Evolutionary conservation across 2,329 filamentous ascomycete species (phyloP).

Genomic region (Dactylellina leptospora): DNA sequence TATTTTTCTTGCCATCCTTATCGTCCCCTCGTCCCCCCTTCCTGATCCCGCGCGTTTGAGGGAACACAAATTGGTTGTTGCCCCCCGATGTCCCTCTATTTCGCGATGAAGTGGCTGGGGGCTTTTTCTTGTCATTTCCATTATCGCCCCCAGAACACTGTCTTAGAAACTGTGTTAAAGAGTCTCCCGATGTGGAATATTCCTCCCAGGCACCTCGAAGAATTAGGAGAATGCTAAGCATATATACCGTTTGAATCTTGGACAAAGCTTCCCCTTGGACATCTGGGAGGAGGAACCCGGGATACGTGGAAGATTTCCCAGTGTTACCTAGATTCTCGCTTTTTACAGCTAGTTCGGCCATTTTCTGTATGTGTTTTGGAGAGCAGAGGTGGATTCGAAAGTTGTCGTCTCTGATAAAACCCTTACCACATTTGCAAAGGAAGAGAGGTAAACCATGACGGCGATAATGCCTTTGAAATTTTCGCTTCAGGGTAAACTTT

Average conservation of each 20-base stretch:
- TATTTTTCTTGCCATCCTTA: neutral
- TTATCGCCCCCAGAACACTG: too few species aligned
- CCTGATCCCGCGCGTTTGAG: neutral
- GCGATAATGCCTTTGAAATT: slow-evolving; percentile 28
- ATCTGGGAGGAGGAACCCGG: too few species aligned
- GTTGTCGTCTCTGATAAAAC: slow-evolving; percentile 19
- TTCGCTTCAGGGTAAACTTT: slow-evolving; percentile 15
- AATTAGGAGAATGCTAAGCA: neutral
- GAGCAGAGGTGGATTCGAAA: slow-evolving; percentile 10
- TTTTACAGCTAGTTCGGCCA: neutral
- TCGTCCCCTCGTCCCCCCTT: neutral
- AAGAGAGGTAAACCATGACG: slow-evolving; percentile 21
- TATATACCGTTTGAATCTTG: slow-evolving; percentile 3
- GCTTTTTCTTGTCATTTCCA: too few species aligned
- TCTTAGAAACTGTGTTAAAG: too few species aligned
- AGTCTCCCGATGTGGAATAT: neutral
- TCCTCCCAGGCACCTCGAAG: neutral
- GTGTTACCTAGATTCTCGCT: neutral
- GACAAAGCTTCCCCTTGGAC: neutral
- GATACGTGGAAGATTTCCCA: too few species aligned
- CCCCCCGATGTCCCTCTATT: too few species aligned
- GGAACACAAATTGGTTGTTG: too few species aligned
- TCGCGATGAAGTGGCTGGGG: too few species aligned
- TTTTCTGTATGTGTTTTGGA: slow-evolving; percentile 2
- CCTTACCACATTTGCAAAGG: slow-evolving; percentile 12